Evolutionary conservation across 2,329 filamentous ascomycete genomes (phyloP), one percentile per base, ranked within the genome.

Genomic region (Alternaria panax): DNA sequence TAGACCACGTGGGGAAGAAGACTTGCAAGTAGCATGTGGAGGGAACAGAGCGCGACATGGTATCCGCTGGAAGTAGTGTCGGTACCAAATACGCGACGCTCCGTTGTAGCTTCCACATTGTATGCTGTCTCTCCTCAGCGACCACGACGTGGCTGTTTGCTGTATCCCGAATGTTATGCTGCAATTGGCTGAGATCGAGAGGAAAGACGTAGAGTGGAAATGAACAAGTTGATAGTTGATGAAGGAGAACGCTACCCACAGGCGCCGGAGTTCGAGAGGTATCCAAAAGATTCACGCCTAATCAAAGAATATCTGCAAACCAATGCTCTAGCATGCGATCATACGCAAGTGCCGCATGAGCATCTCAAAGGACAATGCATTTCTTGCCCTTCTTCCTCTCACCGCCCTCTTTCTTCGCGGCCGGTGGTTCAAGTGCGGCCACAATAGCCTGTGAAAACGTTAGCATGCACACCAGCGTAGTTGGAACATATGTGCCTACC

Each of bases 391-490:
- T 79, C 67, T 73, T 78, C 62, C 68, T 69, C 43, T 68, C 73
- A 50, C 67, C 69, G 20, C 66, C 66, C 51, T 92, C 93, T 86
- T 94, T 95, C 57, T 70, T 66, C 54, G 89, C 88, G 60, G 88
- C 85, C 22, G 92, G 91, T 42, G 94, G 94, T 81, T 98, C 94
- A 66, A 98, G 85, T 41, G 94, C 94, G 65, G 94, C 94, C 66
- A 98, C 94, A 73, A 98, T 98, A 27, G 94, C 94, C 93, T 97
- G 65, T 4, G 38, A 22, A 45, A 27, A 50, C 9, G 28, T 68
- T 57, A 72, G 59, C 48, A 18, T n/a, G 36, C 24, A 42, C 28
- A 8, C 20, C 24, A 41, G 24, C 34, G 50, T 36, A 24, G 32
- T 14, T n/a, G 6, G 28, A 11, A 9, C 24, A 25, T 1, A 20